A percentile compares a stretch with the other conserved stretches of the same genome.
phyloP scores from a whole-genome alignment of 2,329 filamentous ascomycete species.

The Hypoxylon sp. region DNA sequence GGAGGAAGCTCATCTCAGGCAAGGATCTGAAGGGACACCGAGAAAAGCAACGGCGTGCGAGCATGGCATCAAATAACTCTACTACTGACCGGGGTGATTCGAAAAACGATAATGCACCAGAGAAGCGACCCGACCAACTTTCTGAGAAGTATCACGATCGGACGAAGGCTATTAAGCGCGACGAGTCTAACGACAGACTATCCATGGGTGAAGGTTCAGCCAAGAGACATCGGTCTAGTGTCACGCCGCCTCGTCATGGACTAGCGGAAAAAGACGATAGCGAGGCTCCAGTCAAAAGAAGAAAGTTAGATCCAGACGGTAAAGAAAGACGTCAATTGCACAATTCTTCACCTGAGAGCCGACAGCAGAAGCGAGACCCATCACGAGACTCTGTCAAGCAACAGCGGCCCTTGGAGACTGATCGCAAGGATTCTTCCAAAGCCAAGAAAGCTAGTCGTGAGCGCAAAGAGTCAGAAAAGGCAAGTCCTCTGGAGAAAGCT shows the following conservation, averaged over 20 bases:
- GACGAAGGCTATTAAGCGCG: slow-evolving; percentile 72
- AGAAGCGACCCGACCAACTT: slow-evolving; percentile 62
- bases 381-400: slow-evolving; percentile 60
- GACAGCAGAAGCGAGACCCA: slow-evolving; percentile 60
- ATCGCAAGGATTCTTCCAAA: slow-evolving; percentile 57
- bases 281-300: slow-evolving; percentile 68
- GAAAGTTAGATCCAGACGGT: slow-evolving; percentile 69
- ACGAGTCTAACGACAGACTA: slow-evolving; percentile 71
- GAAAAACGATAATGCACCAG: slow-evolving; percentile 63
- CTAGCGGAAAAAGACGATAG: slow-evolving; percentile 67
- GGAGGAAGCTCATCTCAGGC: slow-evolving; percentile 75
- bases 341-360: slow-evolving; percentile 62
- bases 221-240: slow-evolving; percentile 73
- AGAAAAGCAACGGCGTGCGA: slow-evolving; percentile 71
- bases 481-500: slow-evolving; percentile 60
- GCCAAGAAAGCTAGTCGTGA: slow-evolving; percentile 59
- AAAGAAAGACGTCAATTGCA: slow-evolving; percentile 65
- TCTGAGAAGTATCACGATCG: slow-evolving; percentile 72
- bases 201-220: slow-evolving; percentile 65
- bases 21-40: slow-evolving; percentile 72
- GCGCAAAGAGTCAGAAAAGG: slow-evolving; percentile 61
- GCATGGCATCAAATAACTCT: slow-evolving; percentile 70
- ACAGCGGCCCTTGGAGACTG: slow-evolving; percentile 55
- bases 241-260: slow-evolving; percentile 69
- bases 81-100: slow-evolving; percentile 68